A percentile compares a stretch with the other conserved stretches of the same genome.
phyloP scores from a whole-genome alignment of 352 stramenopile species.

The Globisporangium okanoganense region DNA sequence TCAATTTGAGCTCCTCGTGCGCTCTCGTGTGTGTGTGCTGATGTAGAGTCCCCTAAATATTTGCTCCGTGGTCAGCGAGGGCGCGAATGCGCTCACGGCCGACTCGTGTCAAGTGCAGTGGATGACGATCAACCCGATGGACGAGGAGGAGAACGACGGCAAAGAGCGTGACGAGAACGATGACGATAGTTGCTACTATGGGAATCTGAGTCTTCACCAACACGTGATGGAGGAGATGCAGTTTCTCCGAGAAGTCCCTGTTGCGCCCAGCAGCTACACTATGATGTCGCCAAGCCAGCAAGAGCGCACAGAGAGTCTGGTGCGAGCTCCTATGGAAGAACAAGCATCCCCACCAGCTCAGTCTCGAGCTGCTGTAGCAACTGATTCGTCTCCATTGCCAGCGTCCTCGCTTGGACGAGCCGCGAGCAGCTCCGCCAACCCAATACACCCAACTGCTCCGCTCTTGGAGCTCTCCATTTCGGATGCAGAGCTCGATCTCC shows the following conservation, averaged over 20 bases:
- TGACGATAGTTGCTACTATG: background rate
- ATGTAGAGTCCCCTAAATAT: background rate
- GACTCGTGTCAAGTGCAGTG: conserved; percentile 57
- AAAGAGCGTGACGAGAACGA: conserved; percentile 12
- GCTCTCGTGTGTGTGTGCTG: background rate
- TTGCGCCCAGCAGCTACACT: background rate
- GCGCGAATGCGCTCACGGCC: conserved; percentile 24
- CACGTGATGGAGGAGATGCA: conserved; percentile 12
- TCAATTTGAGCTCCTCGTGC: too few species aligned
- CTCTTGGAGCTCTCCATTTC: conserved; percentile 54
- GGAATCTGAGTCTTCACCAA: background rate
- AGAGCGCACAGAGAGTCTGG: background rate
- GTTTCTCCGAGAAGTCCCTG: background rate
- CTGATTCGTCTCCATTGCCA: background rate
- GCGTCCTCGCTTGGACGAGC: background rate
- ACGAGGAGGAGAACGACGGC: conserved; percentile 31
- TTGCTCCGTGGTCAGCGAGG: conserved; percentile 14
- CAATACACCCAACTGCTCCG: conserved; percentile 18
- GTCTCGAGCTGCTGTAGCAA: background rate
- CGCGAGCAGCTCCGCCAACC: background rate
- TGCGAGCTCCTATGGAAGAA: background rate
- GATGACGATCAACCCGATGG: conserved; percentile 64
- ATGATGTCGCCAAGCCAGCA: background rate
- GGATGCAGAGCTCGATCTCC: conserved; percentile 49
- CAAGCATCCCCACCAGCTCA: background rate